Evolutionary conservation across 805 yeast genomes (phyloP).

Genomic region (Candida ficus): DNA sequence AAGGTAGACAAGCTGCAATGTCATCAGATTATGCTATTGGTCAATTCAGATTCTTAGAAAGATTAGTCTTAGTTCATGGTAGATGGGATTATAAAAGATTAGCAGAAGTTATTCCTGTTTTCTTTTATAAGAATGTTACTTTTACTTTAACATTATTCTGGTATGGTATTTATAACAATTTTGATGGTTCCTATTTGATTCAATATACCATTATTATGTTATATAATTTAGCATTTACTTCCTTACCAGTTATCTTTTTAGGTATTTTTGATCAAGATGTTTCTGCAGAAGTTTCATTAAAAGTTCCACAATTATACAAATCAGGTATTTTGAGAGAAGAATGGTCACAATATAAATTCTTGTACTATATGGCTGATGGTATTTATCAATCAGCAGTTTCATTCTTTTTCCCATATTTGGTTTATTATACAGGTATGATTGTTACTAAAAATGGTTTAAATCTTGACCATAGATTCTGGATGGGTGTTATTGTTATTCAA

Average conservation of each 20-base stretch:
- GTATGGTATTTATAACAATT: conserved; percentile 71
- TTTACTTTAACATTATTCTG: conserved; percentile 72
- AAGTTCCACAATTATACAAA: conserved; percentile 71
- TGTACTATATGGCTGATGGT: conserved; percentile 74
- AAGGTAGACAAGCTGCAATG: conserved; percentile 86
- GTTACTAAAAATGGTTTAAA: conserved; percentile 48
- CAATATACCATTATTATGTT: conserved; percentile 79
- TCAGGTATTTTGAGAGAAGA: conserved; percentile 68
- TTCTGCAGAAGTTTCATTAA: conserved; percentile 56
- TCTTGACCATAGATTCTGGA: conserved; percentile 64
- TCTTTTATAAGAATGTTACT: conserved; percentile 74
- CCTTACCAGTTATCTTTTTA: conserved; percentile 71
- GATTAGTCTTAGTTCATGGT: conserved; percentile 70
- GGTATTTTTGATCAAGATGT: conserved; percentile 83
- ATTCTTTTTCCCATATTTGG: conserved; percentile 67
- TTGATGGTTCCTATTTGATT: conserved; percentile 74
- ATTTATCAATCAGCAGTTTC: conserved; percentile 67
- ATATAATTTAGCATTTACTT: conserved; percentile 77
- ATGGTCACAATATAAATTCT: conserved; percentile 64
- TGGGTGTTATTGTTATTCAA: conserved; percentile 61
- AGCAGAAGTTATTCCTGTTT: conserved; percentile 78
- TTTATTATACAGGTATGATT: conserved; percentile 39
- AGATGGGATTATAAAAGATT: conserved; percentile 82
- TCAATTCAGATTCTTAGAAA: conserved; percentile 67
- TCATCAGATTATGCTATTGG: conserved; percentile 83